Evolutionary conservation across 805 yeast genomes (phyloP), one percentile per base, ranked within the genome.

Genomic region (Candida cerambycidarum): DNA sequence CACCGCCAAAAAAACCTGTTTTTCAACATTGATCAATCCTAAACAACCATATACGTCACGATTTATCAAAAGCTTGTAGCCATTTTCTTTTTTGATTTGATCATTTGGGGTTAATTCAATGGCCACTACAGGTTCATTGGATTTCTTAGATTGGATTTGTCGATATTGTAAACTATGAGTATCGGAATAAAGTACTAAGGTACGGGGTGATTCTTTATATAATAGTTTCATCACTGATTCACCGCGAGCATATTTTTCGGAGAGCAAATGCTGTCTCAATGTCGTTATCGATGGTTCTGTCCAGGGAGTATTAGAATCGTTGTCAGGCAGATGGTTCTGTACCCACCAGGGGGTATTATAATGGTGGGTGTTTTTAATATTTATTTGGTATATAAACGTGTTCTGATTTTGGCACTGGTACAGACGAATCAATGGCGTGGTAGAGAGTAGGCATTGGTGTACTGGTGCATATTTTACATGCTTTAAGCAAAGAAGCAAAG

Each of bases 1-100:
- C 0, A 88, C 78, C 39, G 95, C 86, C 29, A 92, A 63, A 55
- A 83, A 93, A 2, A 81, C 76, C 42, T 85, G 83, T 5, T 73
- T 69, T 11, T 78, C 82, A 30, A 89, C 73, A 40, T 80, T 78
- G 29, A 92, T 84, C 34, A 93, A 65, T 0, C 99, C 99, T 13
- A 93, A 62, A 56, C 90, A 85, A 1, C 95, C 95, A 47, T 56
- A 65, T 16, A 78, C 66, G 5, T 75, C 76, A 15, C 67, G 56
- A 14, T 58, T 58, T 11, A 73, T 48, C 24, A 77, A 58, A 5
- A 61, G 48, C 29, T 57, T 61, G 55, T 59, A 78, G 4, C 71
- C 71, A 29, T 61, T 55, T 29, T 63, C 59, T 33, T 62, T 55
- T 37, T 72, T 69, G 37, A 76, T 53, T 23, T 59, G 58, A 16